Percentiles rank a stretch among this genome's conserved stretches.
Conservation (phyloP, 2,329 filamentous ascomycete species). For the Albifimbria verrucaria region DNA sequence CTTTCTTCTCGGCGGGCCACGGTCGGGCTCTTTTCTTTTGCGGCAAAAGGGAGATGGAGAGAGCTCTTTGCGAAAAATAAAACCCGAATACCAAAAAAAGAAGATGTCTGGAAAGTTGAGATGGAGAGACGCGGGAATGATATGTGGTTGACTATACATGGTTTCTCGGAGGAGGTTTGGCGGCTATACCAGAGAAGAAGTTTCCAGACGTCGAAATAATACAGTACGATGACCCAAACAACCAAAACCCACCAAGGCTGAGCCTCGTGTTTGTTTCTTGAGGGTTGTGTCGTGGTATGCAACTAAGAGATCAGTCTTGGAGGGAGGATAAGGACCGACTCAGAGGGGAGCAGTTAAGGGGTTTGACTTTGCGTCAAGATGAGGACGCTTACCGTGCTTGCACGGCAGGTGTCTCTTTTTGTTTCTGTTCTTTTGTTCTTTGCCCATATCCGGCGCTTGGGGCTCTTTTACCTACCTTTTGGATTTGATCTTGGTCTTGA, state of each 20-base stretch:
- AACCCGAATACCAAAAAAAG: not conserved
- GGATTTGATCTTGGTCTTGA: not conserved
- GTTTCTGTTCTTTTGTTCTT: not conserved
- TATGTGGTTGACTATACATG: constrained; percentile 16
- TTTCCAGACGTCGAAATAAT: constrained; percentile 33
- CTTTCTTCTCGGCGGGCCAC: constrained; percentile 9
- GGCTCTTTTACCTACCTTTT: not conserved
- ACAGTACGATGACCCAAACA: constrained; percentile 31
- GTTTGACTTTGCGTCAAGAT: too few relatives aligned
- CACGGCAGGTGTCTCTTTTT: not conserved
- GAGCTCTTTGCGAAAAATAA: not conserved
- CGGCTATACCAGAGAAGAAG: constrained; percentile 24
- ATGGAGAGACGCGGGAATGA: constrained; percentile 10
- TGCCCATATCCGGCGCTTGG: not conserved
- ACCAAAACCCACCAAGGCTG: too few relatives aligned
- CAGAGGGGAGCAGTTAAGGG: too few relatives aligned
- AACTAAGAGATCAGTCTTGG: too few relatives aligned
- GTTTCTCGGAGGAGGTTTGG: constrained; percentile 19
- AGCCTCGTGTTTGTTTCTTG: too few relatives aligned
- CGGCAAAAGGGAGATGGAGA: constrained; percentile 13
- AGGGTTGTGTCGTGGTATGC: too few relatives aligned
- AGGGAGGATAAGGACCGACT: too few relatives aligned
- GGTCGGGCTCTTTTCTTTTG: constrained; percentile 11
- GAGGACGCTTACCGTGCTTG: too few relatives aligned
- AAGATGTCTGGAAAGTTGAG: not conserved